Conservation (phyloP, 495 filamentous ascomycete genomes). For the Amphirosellinia nigrospora region DNA sequence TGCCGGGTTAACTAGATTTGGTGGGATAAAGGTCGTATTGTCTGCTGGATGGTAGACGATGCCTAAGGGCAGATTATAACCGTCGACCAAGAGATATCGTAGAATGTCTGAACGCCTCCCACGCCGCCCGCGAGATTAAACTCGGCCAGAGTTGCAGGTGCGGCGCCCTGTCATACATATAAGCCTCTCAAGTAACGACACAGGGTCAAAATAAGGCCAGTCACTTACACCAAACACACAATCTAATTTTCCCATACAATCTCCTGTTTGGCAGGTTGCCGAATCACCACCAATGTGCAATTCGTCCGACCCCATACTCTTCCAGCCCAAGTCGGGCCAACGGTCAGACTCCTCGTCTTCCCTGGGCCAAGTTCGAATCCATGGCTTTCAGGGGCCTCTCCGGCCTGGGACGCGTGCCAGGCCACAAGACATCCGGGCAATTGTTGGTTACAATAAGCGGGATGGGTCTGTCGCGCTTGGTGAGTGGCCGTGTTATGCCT, state of each 20-base stretch:
- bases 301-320: constrained; percentile 84
- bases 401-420: constrained; percentile 69
- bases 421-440: constrained; percentile 71
- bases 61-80: constrained; percentile 78
- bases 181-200: constrained; percentile 27
- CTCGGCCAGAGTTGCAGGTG: constrained; percentile 75
- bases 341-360: constrained; percentile 56
- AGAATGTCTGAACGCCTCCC: constrained; percentile 69
- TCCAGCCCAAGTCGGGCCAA: constrained; percentile 75
- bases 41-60: constrained; percentile 65
- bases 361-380: constrained; percentile 69
- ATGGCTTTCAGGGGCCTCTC: constrained; percentile 62
- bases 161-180: constrained; percentile 54
- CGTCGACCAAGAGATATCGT: constrained; percentile 87
- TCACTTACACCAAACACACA: constrained; percentile 68
- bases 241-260: constrained; percentile 70
- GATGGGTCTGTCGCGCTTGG: constrained; percentile 45
- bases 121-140: constrained; percentile 70
- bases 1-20: constrained; percentile 73
- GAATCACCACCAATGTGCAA: constrained; percentile 71
- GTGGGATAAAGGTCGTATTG: constrained; percentile 65
- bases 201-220: not conserved
- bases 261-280: constrained; percentile 72
- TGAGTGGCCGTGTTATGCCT: constrained; percentile 34
- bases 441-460: constrained; percentile 67